Percentiles rank a stretch among this genome's conserved stretches.
Conservation (phyloP, 176 grass and related monocot genomes). For the Oryza rufipogon region DNA sequence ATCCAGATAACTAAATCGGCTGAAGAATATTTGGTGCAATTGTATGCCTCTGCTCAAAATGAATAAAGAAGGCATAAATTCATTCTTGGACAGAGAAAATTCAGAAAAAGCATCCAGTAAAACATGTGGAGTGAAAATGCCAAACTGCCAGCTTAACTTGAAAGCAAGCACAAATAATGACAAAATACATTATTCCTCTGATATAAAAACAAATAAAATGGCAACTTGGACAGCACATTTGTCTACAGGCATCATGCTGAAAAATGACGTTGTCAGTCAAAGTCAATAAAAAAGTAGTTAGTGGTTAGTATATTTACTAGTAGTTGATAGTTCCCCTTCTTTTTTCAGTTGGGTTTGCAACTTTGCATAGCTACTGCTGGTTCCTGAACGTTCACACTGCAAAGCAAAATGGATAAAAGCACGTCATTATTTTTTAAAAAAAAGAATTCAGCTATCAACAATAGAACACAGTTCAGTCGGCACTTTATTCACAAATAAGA, state of each 20-base stretch:
- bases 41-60: neutral
- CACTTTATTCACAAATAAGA: too few relatives aligned
- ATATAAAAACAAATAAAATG: neutral
- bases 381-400: neutral
- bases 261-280: neutral
- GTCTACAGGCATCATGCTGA: neutral
- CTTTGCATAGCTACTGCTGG: neutral
- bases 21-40: neutral
- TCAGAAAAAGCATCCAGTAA: neutral
- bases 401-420: neutral
- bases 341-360: neutral
- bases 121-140: conserved; percentile 7
- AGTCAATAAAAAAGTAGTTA: neutral
- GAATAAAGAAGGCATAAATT: neutral
- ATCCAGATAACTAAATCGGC: neutral
- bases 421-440: neutral
- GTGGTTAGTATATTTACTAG: neutral
- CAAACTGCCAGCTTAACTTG: conserved; percentile 4
- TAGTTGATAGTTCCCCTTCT: too few relatives aligned
- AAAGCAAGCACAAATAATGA: neutral
- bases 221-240: neutral
- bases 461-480: neutral
- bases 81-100: neutral
- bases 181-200: neutral
- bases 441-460: neutral